Conservation (phyloP, 83 land plant genomes). For the Isoetes engelmannii region DNA sequence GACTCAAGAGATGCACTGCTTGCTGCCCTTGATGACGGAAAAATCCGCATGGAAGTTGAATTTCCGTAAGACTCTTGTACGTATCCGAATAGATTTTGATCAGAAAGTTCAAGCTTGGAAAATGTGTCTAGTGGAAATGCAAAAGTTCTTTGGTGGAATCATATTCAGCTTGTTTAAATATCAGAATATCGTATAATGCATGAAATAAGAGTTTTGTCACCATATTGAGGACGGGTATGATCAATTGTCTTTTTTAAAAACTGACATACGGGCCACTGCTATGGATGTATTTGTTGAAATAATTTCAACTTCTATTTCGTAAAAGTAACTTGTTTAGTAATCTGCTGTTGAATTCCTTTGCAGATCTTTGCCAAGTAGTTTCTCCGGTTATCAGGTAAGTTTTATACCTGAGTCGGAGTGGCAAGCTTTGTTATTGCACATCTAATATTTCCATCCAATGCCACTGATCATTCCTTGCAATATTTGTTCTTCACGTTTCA, state of each 20-base stretch:
- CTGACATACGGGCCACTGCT: background rate
- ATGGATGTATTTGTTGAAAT: background rate
- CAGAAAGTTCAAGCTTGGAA: background rate
- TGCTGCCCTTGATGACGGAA: slow-evolving; percentile 68
- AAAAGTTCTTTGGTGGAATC: slow-evolving; percentile 9
- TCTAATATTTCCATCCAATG: slow-evolving; percentile 2
- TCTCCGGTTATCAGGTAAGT: slow-evolving; percentile 83
- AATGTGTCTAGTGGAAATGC: background rate
- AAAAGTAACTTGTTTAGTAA: background rate
- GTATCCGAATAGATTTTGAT: background rate
- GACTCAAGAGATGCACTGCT: slow-evolving; percentile 68
- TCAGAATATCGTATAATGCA: background rate
- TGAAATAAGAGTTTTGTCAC: background rate
- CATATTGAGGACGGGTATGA: too few species aligned
- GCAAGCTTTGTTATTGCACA: background rate
- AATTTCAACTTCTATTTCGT: background rate
- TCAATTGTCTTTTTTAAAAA: background rate
- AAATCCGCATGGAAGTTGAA: slow-evolving; percentile 76
- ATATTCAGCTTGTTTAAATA: background rate
- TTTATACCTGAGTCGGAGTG: background rate
- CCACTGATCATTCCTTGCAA: slow-evolving; percentile 6
- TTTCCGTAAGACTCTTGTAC: slow-evolving; percentile 59
- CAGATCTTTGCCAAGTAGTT: slow-evolving; percentile 85
- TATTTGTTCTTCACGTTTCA: background rate
- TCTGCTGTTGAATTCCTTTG: background rate